phyloP scores from a whole-genome alignment of 2,329 filamentous ascomycete genomes.

The Pseudogymnoascus sp. region DNA sequence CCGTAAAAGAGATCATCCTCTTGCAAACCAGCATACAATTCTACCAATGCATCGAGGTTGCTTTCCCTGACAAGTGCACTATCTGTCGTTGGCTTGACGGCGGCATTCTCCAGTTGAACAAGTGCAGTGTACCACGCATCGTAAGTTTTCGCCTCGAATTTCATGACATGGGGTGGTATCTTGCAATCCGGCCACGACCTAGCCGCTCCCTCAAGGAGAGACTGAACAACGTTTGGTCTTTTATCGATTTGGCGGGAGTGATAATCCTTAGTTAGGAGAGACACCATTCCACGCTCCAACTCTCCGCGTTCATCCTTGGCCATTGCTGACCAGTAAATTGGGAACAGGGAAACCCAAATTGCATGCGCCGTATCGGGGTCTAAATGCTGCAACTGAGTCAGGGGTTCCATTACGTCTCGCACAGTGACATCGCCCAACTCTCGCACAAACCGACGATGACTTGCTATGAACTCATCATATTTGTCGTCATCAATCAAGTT shows the following conservation, averaged over 20 bases:
- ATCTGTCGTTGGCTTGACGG: slow-evolving; percentile 70
- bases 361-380: slow-evolving; percentile 75
- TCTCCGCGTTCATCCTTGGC: slow-evolving; percentile 82
- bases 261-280: slow-evolving; percentile 86
- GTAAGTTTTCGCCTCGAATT: slow-evolving; percentile 88
- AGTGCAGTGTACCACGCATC: slow-evolving; percentile 96
- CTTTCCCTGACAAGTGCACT: slow-evolving; percentile 81
- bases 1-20: slow-evolving; percentile 98
- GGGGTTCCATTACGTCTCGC: slow-evolving; percentile 79
- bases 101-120: slow-evolving; percentile 80
- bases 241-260: slow-evolving; percentile 91
- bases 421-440: slow-evolving; percentile 81
- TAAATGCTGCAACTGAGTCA: slow-evolving; percentile 86
- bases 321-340: slow-evolving; percentile 85
- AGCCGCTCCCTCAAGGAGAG: slow-evolving; percentile 78
- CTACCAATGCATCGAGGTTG: slow-evolving; percentile 90
- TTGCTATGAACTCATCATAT: slow-evolving; percentile 68
- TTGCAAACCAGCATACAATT: slow-evolving; percentile 81
- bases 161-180: slow-evolving; percentile 90
- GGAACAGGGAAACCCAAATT: slow-evolving; percentile 86
- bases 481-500: slow-evolving; percentile 72
- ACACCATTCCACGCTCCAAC: slow-evolving; percentile 84
- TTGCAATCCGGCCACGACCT: slow-evolving; percentile 81
- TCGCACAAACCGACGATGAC: slow-evolving; percentile 72
- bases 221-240: slow-evolving; percentile 90